Evolutionary conservation across 163 green algal genomes (phyloP), one percentile per base, ranked within the genome.

Genomic region (Volvox carteri): DNA sequence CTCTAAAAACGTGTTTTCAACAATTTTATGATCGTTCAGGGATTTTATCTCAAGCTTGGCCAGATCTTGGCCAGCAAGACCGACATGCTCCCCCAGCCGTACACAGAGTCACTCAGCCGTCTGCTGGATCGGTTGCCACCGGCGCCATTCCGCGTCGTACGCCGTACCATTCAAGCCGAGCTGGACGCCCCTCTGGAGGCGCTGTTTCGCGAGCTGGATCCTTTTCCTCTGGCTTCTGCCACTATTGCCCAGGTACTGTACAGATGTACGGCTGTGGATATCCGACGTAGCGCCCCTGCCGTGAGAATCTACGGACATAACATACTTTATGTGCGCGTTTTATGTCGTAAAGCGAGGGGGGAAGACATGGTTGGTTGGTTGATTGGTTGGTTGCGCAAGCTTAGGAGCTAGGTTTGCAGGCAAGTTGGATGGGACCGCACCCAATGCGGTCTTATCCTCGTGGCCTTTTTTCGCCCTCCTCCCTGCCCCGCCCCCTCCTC

Each of bases 31-130:
- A n/a, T n/a, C n/a, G n/a, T n/a, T n/a, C n/a, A 92, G 62, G 93
- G 93, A 28, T 96, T 96, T 83, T 96, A 94, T 76, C 90, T 96
- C 23, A 96, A 96, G 78, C 90, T 96, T 33, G 92, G 83, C 0
- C 92, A 95, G 87, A 94, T 95, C 58, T 77, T 95, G 23, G 91
- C 86, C 25, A 85, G 86, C 67, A 95, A 95, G 87, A 91, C 87
- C 18, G 92, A 95, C 78, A 92, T 95, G 87, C 90, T 95, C 74
- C 89, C 91, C 4, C 4, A 35, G 33, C 73, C 65, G 7, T 95
- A 95, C 91, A 93, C 92, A 19, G n/a, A 62, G 42, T 89, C 74
- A 37, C 90, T 95, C 77, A 52, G n/a, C 11, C 78, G 84, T 14
- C 85, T 95, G 35, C 73, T 88, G 37, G 92, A 95, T 79, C 46